Percentiles rank a stretch among this genome's conserved stretches.
Conservation (phyloP, 2,329 filamentous ascomycete genomes). For the Coleophoma crateriformis region DNA sequence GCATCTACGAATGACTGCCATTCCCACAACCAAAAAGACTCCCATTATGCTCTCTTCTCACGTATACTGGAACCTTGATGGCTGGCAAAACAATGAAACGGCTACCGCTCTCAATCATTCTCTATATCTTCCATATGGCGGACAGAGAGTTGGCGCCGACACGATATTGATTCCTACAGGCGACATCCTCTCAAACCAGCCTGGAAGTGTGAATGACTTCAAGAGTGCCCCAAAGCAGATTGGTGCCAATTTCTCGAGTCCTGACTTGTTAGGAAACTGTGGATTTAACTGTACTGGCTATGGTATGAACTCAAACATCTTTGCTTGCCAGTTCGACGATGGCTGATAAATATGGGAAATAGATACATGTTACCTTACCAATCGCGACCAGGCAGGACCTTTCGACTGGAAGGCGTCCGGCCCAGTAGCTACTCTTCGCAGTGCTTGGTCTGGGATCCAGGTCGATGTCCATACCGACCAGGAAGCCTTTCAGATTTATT, state of each 20-base stretch:
- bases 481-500: conserved; percentile 83
- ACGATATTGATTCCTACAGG: conserved; percentile 71
- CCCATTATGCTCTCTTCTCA: conserved; percentile 75
- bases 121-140: conserved; percentile 66
- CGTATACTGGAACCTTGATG: conserved; percentile 79
- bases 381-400: conserved; percentile 49
- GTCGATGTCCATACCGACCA: conserved; percentile 80
- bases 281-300: conserved; percentile 80
- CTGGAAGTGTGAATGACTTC: conserved; percentile 70
- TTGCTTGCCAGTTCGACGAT: background rate
- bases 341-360: conserved; percentile 1
- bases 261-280: conserved; percentile 66
- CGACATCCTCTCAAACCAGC: conserved; percentile 63
- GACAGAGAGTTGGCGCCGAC: conserved; percentile 63
- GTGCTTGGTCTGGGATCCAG: conserved; percentile 75
- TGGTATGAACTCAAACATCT: conserved; percentile 42
- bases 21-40: conserved; percentile 68
- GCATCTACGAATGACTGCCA: conserved; percentile 68
- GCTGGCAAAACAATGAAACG: conserved; percentile 69
- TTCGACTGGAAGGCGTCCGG: conserved; percentile 58
- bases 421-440: conserved; percentile 63
- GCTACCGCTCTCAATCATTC: conserved; percentile 63
- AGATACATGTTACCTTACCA: conserved; percentile 67
- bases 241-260: conserved; percentile 59
- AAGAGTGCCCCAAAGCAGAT: conserved; percentile 79